These are phyloP conservation scores for Luffa aegyptiaca DNA, from an alignment of 306 rosid species.

Conservation along the genomic window DNA sequence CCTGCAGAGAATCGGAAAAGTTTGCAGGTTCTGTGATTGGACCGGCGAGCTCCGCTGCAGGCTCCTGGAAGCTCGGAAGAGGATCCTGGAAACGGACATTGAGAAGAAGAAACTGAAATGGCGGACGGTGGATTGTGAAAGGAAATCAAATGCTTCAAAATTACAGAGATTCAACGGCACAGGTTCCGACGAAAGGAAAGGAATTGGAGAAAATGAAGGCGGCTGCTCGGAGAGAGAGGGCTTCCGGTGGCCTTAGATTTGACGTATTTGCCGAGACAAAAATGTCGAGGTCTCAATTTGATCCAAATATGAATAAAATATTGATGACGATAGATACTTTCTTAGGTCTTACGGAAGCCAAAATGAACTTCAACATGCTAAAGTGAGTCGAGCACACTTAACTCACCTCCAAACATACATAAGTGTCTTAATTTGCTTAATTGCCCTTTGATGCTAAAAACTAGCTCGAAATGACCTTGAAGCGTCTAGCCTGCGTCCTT, in stretches of 20 bases:
- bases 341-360: no score
- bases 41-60: neutral
- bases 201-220: neutral
- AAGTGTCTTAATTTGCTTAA: no score
- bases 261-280: neutral
- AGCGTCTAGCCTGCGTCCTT: no score
- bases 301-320: no score
- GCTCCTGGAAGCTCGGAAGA: neutral
- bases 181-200: neutral
- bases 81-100: neutral
- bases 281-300: no score
- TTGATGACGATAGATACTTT: no score
- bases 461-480: no score
- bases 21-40: neutral
- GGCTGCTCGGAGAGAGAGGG: neutral
- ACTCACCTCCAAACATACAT: no score
- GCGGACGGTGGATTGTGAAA: neutral
- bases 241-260: neutral
- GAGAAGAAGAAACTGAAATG: neutral
- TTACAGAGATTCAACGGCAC: neutral
- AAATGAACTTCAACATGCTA: no score
- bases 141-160: neutral
- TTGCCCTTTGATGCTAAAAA: no score
- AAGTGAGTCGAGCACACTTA: no score
- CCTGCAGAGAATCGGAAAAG: neutral